Base-by-base conservation (phyloP, 176 grass and related monocot genomes). In the bread wheat (Triticum aestivum) region DNA sequence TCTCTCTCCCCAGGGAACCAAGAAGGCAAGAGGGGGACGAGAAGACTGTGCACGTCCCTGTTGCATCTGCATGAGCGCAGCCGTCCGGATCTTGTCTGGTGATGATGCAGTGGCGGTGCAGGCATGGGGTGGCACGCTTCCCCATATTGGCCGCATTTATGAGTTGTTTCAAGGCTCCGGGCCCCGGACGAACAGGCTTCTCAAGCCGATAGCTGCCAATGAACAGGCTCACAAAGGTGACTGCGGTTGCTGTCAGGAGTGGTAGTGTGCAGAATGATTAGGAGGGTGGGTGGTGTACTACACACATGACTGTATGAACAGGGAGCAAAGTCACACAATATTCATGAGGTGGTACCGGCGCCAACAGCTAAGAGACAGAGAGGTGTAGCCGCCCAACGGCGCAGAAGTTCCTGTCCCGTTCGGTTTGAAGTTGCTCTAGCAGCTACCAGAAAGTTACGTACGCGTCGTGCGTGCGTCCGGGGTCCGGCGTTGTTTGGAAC, bases 341-440 rank as follows among this genome's bases (percentile, higher is more conserved):
- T 44, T 65, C 4, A 80, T 27, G 61, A 45, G 61, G 29, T 59
- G 56, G 20, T 9, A 8, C 18, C 6, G 54, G 6, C 17, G 0
- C 33, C 59, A 41, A 79, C 77, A 79, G 77, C 78, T 80, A 80
- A 44, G 61, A 26, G 23, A 65, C 37, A 47, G 71, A 26, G 11
- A 3, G 38, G 44, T 47, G 24, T 15, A 14, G 32, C 11, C 38
- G 15, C 12, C 69, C 38, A 42, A 24, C 3, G 1, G 9, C 34
- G 7, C 35, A 27, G 41, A 51, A 18, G 42, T 75, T 75, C 30
- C 72, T 73, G 7, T 3, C 3, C 2, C 70, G 71, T 26, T 45
- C 8, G 38, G 37, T 67, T 66, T 13, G 12, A 67, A 67, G 29
- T 27, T 67, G 32, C 6, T 8, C 64, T 6, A 67, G 1, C 29